These are phyloP conservation scores for Elongisporangium senticosum DNA, from an alignment of 352 stramenopile genomes.

Conservation along the genomic window DNA sequence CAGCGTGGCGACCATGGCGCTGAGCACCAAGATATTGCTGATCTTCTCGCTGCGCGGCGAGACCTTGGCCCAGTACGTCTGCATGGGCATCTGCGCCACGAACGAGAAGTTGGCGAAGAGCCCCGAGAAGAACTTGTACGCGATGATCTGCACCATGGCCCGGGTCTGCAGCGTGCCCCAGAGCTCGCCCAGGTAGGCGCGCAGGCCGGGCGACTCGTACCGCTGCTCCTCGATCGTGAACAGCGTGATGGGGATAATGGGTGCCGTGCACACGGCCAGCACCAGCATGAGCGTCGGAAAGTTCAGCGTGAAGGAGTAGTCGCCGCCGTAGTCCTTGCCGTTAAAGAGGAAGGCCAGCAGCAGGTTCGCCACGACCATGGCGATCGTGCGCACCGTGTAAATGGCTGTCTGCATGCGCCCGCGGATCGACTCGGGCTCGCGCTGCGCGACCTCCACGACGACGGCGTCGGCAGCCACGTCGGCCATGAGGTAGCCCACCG, in stretches of 20 bases:
- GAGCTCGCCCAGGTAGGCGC: conserved; percentile 18
- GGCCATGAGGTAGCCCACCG: conserved; percentile 30
- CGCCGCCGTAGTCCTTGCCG: conserved; percentile 27
- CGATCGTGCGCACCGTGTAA: conserved; percentile 25
- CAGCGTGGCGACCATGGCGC: conserved; percentile 24
- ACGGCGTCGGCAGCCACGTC: conserved; percentile 30
- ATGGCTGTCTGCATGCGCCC: conserved; percentile 33
- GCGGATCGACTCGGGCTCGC: conserved; percentile 33
- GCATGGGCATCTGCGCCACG: conserved; percentile 25
- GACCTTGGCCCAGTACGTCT: conserved; percentile 27
- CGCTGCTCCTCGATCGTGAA: conserved; percentile 26
- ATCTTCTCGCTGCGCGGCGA: conserved; percentile 25
- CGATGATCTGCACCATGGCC: conserved; percentile 40
- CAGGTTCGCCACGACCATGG: conserved; percentile 27
- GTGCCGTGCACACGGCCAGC: conserved; percentile 15
- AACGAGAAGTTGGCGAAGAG: conserved; percentile 35
- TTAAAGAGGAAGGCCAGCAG: conserved; percentile 35
- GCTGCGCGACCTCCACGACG: conserved; percentile 48
- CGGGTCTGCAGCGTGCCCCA: conserved; percentile 39
- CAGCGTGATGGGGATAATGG: conserved; percentile 25
- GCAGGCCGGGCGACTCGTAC: conserved; percentile 8
- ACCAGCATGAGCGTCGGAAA: conserved; percentile 36
- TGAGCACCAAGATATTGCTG: conserved; percentile 20
- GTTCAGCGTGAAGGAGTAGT: conserved; percentile 22
- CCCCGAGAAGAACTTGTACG: conserved; percentile 45